phyloP scores from a whole-genome alignment of 768 basidiomycete species.

The Panus rudis region DNA sequence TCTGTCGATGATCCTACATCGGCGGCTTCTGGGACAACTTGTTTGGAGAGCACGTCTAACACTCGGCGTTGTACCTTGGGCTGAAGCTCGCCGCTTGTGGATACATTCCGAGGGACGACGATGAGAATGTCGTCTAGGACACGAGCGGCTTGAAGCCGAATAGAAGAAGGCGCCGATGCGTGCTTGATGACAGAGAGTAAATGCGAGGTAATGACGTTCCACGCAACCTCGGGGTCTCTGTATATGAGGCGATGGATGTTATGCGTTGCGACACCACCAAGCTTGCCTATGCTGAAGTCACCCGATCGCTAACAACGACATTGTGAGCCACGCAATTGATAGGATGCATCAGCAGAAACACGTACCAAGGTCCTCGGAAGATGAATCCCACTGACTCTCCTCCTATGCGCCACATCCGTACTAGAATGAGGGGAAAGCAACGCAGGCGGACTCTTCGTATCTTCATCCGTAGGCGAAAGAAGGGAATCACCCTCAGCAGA shows the following conservation, averaged over 20 bases:
- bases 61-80: slow-evolving; percentile 73
- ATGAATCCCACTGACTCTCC: slow-evolving; percentile 85
- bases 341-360: slow-evolving; percentile 11
- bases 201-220: slow-evolving; percentile 76
- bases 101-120: slow-evolving; percentile 66
- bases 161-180: slow-evolving; percentile 58
- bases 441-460: too few species aligned
- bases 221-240: slow-evolving; percentile 75
- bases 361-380: slow-evolving; percentile 71
- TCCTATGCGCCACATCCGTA: slow-evolving; percentile 40
- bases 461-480: too few species aligned
- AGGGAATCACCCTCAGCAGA: too few species aligned
- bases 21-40: slow-evolving; percentile 45
- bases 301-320: slow-evolving; percentile 58
- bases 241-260: slow-evolving; percentile 88
- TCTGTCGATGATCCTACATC: slow-evolving; percentile 39
- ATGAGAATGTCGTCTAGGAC: slow-evolving; percentile 80
- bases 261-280: slow-evolving; percentile 70
- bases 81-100: slow-evolving; percentile 53
- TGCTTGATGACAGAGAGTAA: slow-evolving; percentile 72
- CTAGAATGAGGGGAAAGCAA: too few species aligned
- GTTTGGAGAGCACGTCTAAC: slow-evolving; percentile 76
- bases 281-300: slow-evolving; percentile 88
- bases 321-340: neutral
- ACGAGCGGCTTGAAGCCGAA: slow-evolving; percentile 85